Percentiles rank a stretch among this genome's conserved stretches.
These are phyloP conservation scores for Sclerospora graminicola DNA, from an alignment of 352 stramenopile genomes.

Conservation along the genomic window DNA sequence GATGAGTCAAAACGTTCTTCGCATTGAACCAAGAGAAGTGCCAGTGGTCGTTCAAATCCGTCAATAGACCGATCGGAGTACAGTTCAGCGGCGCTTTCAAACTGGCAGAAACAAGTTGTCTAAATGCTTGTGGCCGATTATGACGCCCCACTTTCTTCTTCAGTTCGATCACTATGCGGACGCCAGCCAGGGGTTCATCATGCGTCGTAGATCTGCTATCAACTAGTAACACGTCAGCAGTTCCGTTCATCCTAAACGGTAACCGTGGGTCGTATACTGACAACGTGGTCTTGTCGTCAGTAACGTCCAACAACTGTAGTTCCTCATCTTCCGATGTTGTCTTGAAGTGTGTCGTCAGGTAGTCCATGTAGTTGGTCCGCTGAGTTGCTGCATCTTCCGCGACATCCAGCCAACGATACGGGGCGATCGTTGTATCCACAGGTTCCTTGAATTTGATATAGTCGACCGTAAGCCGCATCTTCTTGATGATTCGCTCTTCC, in stretches of 20 bases:
- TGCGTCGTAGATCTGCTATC: too few relatives aligned
- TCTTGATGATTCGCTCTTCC: too few relatives aligned
- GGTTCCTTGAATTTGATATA: conserved; percentile 9
- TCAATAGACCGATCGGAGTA: conserved; percentile 17
- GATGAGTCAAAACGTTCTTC: conserved; percentile 9
- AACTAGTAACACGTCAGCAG: conserved; percentile 17
- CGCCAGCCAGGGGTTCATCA: conserved; percentile 9
- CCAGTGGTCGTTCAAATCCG: conserved; percentile 20
- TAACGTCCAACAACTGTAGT: conserved; percentile 9
- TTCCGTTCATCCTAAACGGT: conserved; percentile 10
- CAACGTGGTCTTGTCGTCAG: background rate
- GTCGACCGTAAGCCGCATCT: too few relatives aligned
- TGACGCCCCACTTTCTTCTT: background rate
- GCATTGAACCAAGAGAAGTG: conserved; percentile 21
- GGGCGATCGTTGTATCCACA: conserved; percentile 14
- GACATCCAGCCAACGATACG: conserved; percentile 14
- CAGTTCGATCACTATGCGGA: conserved; percentile 16
- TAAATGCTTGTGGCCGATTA: conserved; percentile 19
- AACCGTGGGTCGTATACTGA: conserved; percentile 13
- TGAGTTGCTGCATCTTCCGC: conserved; percentile 8
- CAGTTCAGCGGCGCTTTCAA: conserved; percentile 9
- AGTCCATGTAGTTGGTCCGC: conserved; percentile 18
- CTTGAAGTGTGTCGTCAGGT: conserved; percentile 18
- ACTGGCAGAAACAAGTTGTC: conserved; percentile 18
- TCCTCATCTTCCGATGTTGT: background rate